Conservation (phyloP, 768 basidiomycete species). For the Boletus pseudo-olivaceus region DNA sequence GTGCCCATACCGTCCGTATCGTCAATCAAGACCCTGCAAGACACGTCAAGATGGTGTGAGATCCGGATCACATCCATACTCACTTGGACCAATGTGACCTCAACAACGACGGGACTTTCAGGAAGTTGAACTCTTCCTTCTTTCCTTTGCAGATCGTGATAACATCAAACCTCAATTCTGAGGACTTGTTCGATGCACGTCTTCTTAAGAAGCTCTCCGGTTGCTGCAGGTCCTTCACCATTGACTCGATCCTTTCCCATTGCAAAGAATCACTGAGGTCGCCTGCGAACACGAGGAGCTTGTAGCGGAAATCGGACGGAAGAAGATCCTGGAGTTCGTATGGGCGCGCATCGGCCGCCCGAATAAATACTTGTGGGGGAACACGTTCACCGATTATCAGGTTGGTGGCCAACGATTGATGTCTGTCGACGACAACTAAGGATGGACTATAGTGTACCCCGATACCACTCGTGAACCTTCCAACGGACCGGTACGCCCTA, state of each 20-base stretch:
- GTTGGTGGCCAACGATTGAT: slow-evolving; percentile 37
- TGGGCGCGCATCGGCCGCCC: slow-evolving; percentile 44
- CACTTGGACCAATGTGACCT: slow-evolving; percentile 43
- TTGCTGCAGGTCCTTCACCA: slow-evolving; percentile 27
- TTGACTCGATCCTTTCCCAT: slow-evolving; percentile 18
- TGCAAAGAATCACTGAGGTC: slow-evolving; percentile 27
- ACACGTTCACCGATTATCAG: slow-evolving; percentile 49
- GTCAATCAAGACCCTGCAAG: slow-evolving; percentile 55
- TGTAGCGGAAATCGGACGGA: slow-evolving; percentile 46
- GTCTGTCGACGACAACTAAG: slow-evolving; percentile 27
- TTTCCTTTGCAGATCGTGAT: slow-evolving; percentile 26
- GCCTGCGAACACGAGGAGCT: slow-evolving; percentile 46
- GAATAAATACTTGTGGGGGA: slow-evolving; percentile 43
- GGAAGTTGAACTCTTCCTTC: slow-evolving; percentile 34
- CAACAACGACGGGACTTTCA: slow-evolving; percentile 31
- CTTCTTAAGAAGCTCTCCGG: slow-evolving; percentile 25
- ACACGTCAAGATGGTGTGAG: neutral
- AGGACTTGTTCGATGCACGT: slow-evolving; percentile 22
- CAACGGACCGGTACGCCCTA: slow-evolving; percentile 43
- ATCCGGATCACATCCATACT: slow-evolving; percentile 2
- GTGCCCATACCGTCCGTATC: slow-evolving; percentile 43
- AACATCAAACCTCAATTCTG: slow-evolving; percentile 30
- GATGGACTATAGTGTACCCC: slow-evolving; percentile 48
- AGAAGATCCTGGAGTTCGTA: slow-evolving; percentile 50
- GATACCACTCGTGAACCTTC: slow-evolving; percentile 45